These are phyloP conservation scores for Penicillium canescens DNA, from an alignment of 495 filamentous ascomycete genomes.

Conservation along the genomic window DNA sequence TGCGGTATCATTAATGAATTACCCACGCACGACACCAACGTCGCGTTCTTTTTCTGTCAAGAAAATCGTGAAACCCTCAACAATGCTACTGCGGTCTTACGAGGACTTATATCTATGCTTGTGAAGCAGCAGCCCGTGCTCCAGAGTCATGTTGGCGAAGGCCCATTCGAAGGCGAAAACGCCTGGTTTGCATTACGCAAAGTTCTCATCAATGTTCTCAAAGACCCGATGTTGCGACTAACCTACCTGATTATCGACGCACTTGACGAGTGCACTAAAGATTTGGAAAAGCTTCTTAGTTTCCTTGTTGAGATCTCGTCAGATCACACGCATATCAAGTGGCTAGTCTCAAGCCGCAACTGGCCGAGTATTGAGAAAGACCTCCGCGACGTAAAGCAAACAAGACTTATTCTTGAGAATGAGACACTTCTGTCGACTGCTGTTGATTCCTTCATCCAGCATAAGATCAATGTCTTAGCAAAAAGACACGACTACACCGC, in stretches of 20 bases:
- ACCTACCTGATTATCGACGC: conserved; percentile 48
- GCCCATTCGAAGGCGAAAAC: conserved; percentile 33
- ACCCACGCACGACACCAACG: conserved; percentile 3
- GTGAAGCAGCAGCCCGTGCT: conserved; percentile 30
- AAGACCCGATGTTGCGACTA: conserved; percentile 21
- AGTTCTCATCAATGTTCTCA: conserved; percentile 31
- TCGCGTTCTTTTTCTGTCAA: conserved; percentile 52
- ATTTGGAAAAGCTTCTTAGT: conserved; percentile 27
- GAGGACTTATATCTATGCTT: conserved; percentile 41
- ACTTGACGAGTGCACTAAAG: conserved; percentile 46
- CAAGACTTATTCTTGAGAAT: conserved; percentile 27
- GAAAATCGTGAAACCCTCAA: conserved; percentile 29
- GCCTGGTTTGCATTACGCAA: conserved; percentile 25
- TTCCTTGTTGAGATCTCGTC: conserved; percentile 24
- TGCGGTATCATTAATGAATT: conserved; percentile 40
- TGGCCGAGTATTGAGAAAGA: conserved; percentile 15
- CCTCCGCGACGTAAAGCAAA: background rate
- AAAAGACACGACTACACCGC: conserved; percentile 1
- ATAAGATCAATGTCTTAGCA: conserved; percentile 29
- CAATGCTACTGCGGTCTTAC: conserved; percentile 39
- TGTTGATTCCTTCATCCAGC: conserved; percentile 30
- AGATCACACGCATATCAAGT: conserved; percentile 21
- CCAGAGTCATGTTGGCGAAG: conserved; percentile 25
- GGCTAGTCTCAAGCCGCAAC: conserved; percentile 33
- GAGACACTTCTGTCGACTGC: conserved; percentile 7